These are phyloP conservation scores for Tuber magnatum DNA, from an alignment of 495 filamentous ascomycete genomes.

Conservation along the genomic window DNA sequence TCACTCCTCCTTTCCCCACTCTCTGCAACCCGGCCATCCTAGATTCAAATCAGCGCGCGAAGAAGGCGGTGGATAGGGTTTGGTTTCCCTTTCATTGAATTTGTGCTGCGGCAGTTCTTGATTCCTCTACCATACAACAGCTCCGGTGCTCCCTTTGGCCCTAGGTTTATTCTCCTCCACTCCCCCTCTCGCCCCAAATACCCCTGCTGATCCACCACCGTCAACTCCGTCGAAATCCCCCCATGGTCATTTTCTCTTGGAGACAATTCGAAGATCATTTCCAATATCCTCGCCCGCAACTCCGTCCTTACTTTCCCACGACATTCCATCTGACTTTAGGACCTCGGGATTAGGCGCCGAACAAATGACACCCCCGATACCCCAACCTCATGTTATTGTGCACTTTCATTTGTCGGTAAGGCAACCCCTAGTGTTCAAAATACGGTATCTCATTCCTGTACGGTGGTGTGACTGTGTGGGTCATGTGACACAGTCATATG, in stretches of 20 bases:
- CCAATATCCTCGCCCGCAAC: constrained; percentile 29
- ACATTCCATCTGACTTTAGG: not conserved
- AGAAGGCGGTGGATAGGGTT: constrained; percentile 17
- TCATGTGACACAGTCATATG: too few relatives aligned
- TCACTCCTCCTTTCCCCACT: not conserved
- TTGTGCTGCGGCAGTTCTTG: constrained; percentile 6
- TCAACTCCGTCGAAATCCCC: constrained; percentile 25
- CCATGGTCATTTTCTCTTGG: constrained; percentile 39
- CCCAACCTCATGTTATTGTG: constrained; percentile 55
- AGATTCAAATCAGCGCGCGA: not conserved
- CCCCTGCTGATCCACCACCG: constrained; percentile 16
- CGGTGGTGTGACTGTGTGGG: too few relatives aligned
- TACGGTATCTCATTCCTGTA: too few relatives aligned
- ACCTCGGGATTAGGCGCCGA: constrained; percentile 22
- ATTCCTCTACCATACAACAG: constrained; percentile 17
- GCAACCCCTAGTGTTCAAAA: too few relatives aligned
- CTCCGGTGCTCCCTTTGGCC: constrained; percentile 19
- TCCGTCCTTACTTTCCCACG: constrained; percentile 20
- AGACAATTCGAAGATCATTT: constrained; percentile 37
- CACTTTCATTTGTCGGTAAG: constrained; percentile 79
- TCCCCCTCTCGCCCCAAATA: not conserved
- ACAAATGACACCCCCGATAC: constrained; percentile 41
- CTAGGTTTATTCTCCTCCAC: constrained; percentile 39
- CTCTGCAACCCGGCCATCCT: constrained; percentile 7
- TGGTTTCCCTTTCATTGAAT: constrained; percentile 21